Base-by-base conservation (phyloP, 1,284 basidiomycete species). In the Chalciporus sp. region DNA sequence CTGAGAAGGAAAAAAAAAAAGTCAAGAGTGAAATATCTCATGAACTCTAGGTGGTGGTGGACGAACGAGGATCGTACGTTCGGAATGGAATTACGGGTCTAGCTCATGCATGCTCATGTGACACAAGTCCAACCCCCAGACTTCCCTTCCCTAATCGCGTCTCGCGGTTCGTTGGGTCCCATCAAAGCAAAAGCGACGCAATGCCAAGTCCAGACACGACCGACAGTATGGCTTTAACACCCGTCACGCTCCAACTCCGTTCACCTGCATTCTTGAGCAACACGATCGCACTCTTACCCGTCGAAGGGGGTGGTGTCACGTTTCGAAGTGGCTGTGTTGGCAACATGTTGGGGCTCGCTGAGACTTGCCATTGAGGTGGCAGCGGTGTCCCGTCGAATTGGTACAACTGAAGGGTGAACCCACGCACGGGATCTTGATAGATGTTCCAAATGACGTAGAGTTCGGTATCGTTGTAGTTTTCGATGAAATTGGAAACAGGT, bases 401-500 rank as follows among this genome's bases (percentile, higher is more conserved):
- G 58, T 74, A 73, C 10, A 81, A 57, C 43, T 76, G 74, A 2
- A 80, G 61, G 20, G 77, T 74, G 43, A 69, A 70, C 0, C 74
- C 74, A 19, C 65, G 63, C 31, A 68, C 55, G 0, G 65, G 45
- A 39, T 80, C 77, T 56, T 70, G 67, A 55, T 68, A 70, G 54
- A 80, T 76, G 5, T 51, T 56, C 76, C 76, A 80, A 8, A 42
- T 48, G 29, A 50, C 6, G 62, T 75, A 77, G 42, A 78, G 63
- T 37, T 75, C 71, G 17, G 75, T 87, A 59, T 80, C 65, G 74
- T 92, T 88, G 80, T 93, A 95, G 53, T 78, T 74, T 64, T 93
- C 86, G 65, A 95, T 82, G 67, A 94, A 86, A 70, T 94, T 92
- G 27, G 93, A 93, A 7, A 81, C 76, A 4, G 92, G 89, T 1